Evolutionary conservation across 495 filamentous ascomycete species (phyloP), one percentile per base, ranked within the genome.

Genomic region (Aspergillus egyptiacus): DNA sequence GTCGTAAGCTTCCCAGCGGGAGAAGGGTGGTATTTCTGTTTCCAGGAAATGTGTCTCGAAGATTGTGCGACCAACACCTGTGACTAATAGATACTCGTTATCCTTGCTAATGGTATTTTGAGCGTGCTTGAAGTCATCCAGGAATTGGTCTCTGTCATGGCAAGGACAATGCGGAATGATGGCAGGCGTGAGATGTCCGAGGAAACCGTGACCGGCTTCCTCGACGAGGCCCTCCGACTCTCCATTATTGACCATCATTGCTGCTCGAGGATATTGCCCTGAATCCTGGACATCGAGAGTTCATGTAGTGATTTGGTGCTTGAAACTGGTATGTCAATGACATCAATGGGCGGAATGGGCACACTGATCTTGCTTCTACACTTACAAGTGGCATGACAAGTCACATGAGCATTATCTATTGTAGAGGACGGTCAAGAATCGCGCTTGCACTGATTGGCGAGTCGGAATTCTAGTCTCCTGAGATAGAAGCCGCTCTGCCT

Each of bases 381-480:
- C n/a, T n/a, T n/a, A n/a, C n/a, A n/a, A n/a, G n/a, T n/a, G n/a
- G n/a, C n/a, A n/a, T n/a, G n/a, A n/a, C n/a, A n/a, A n/a, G n/a
- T n/a, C n/a, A n/a, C n/a, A n/a, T n/a, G n/a, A n/a, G n/a, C n/a
- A n/a, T n/a, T n/a, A n/a, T n/a, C n/a, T n/a, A n/a, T n/a, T n/a
- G 38, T 65, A 63, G 0, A 65, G 48, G 2, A 63, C 60, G 23
- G 54, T 59, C 2, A 65, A 44, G 17, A 65, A 63, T 1, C 62
- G 53, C 13, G 58, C 60, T 20, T 65, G 62, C 0, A 51, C 58
- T 1, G 60, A 65, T 28, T 50, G 46, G 10, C 61, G 32, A 6
- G 25, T 52, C 1, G 61, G 61, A 4, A 48, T 45, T 0, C 61
- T 58, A 2, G 48, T 47, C 34, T 61, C 58, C 9, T 54, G 51